A percentile compares a stretch with the other conserved stretches of the same genome.
Evolutionary conservation across 345 rosid species (phyloP).

Genomic region (Turnera subulata): DNA sequence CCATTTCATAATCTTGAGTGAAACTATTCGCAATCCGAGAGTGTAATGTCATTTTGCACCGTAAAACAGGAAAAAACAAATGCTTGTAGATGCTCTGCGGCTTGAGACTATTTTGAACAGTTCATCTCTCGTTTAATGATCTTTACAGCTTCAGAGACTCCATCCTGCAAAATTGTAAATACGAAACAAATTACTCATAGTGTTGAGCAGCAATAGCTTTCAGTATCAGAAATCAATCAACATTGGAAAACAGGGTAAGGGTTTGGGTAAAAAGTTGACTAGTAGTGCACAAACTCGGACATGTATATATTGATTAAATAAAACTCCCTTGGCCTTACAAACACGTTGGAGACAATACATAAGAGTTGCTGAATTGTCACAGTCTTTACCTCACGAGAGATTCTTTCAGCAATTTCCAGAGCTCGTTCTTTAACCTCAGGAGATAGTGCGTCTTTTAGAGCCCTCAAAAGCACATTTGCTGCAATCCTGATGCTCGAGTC

Average conservation of each 20-base stretch:
- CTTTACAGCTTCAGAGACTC: slow-evolving; percentile 72
- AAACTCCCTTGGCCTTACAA: not conserved
- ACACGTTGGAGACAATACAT: not conserved
- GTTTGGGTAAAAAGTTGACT: not conserved
- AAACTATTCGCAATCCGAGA: too few relatives aligned
- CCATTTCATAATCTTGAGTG: too few relatives aligned
- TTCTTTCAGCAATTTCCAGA: slow-evolving; percentile 40
- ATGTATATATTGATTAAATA: not conserved
- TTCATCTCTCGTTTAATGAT: slow-evolving; percentile 54
- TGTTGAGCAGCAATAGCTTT: not conserved
- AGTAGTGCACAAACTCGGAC: not conserved
- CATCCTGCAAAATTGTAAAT: slow-evolving; percentile 53
- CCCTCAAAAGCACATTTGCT: slow-evolving; percentile 44
- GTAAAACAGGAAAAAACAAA: too few relatives aligned
- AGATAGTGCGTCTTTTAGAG: slow-evolving; percentile 56
- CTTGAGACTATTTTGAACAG: not conserved
- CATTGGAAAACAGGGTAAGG: not conserved
- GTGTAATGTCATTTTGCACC: too few relatives aligned
- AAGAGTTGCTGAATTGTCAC: not conserved
- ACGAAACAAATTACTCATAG: not conserved
- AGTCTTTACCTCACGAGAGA: slow-evolving; percentile 61
- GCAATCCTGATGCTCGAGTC: slow-evolving; percentile 39
- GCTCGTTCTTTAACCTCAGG: slow-evolving; percentile 47
- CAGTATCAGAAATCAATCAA: not conserved
- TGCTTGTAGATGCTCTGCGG: too few relatives aligned